Conservation (phyloP, 805 yeast genomes). For the Kazachstania bromeliacearum region DNA sequence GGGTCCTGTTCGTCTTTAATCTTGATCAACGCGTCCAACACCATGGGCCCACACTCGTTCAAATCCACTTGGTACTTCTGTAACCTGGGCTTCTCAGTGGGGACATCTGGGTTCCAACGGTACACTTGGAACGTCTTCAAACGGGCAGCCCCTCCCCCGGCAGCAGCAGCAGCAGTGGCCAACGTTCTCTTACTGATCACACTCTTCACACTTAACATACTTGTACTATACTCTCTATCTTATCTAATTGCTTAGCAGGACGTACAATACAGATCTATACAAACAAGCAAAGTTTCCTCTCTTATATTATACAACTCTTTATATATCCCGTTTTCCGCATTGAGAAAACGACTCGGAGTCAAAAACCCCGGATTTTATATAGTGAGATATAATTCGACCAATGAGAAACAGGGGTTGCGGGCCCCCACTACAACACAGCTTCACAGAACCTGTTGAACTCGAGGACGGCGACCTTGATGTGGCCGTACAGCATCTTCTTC, state of each 20-base stretch:
- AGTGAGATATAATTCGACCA: too few relatives aligned
- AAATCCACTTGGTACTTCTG: conserved; percentile 77
- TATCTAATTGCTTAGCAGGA: neutral
- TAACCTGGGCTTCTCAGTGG: conserved; percentile 82
- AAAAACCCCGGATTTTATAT: too few relatives aligned
- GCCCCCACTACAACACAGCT: conserved; percentile 29
- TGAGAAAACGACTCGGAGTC: too few relatives aligned
- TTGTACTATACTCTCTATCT: neutral
- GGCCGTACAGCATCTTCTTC: conserved; percentile 56
- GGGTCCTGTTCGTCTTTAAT: conserved; percentile 96
- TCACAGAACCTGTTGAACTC: conserved; percentile 67
- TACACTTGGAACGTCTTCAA: conserved; percentile 83
- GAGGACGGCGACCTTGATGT: conserved; percentile 70
- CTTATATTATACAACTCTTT: neutral
- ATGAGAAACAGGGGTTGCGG: neutral
- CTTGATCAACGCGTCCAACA: conserved; percentile 86
- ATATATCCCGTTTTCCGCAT: neutral
- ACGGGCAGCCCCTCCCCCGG: conserved; percentile 48
- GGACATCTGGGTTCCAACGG: conserved; percentile 98
- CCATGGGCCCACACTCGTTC: conserved; percentile 95
- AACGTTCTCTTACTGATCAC: neutral
- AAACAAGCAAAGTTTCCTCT: neutral
- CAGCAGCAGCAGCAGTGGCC: conserved; percentile 17
- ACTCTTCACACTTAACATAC: neutral
- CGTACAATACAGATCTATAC: too few relatives aligned